phyloP scores from a whole-genome alignment of 1,284 basidiomycete species.

The Microbotryum lychnidis-dioicae region DNA sequence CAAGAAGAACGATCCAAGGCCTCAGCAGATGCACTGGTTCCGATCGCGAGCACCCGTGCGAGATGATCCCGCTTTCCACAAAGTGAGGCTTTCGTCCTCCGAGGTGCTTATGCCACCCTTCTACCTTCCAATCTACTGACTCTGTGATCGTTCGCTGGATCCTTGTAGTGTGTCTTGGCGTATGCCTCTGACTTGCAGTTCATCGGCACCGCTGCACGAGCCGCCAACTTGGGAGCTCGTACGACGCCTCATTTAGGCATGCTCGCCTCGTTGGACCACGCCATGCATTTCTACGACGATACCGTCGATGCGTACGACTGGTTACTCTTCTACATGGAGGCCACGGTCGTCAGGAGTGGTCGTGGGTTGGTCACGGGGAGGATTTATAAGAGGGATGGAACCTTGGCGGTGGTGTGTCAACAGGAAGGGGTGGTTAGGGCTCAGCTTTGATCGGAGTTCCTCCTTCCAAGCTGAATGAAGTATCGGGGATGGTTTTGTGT shows the following conservation, averaged over 20 bases:
- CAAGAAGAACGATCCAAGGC: constrained; percentile 18
- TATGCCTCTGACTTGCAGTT: constrained; percentile 75
- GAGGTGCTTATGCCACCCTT: background rate
- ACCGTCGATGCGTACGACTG: constrained; percentile 23
- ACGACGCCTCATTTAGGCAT: constrained; percentile 53
- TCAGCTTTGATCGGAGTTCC: too few species aligned
- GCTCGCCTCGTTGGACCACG: constrained; percentile 68
- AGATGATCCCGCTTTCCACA: constrained; percentile 66
- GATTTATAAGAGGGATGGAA: constrained; percentile 28
- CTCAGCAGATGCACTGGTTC: constrained; percentile 66
- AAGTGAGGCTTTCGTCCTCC: constrained; percentile 46
- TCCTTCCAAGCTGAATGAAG: too few species aligned
- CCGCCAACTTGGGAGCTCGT: constrained; percentile 51
- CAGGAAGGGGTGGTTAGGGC: too few species aligned
- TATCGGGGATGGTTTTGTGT: too few species aligned
- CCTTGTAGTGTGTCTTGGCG: constrained; percentile 66
- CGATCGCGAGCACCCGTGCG: constrained; percentile 54
- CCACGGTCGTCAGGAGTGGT: constrained; percentile 15
- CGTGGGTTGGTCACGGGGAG: constrained; percentile 23
- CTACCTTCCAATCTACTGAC: background rate
- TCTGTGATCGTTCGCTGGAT: too few species aligned
- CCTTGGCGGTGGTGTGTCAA: constrained; percentile 1
- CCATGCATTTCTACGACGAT: constrained; percentile 48
- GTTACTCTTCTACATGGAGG: constrained; percentile 27
- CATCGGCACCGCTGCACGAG: constrained; percentile 57